A percentile compares a stretch with the other conserved stretches of the same genome.
These are phyloP conservation scores for Gomphus sp. DNA, from an alignment of 1,284 basidiomycete species.

Conservation along the genomic window DNA sequence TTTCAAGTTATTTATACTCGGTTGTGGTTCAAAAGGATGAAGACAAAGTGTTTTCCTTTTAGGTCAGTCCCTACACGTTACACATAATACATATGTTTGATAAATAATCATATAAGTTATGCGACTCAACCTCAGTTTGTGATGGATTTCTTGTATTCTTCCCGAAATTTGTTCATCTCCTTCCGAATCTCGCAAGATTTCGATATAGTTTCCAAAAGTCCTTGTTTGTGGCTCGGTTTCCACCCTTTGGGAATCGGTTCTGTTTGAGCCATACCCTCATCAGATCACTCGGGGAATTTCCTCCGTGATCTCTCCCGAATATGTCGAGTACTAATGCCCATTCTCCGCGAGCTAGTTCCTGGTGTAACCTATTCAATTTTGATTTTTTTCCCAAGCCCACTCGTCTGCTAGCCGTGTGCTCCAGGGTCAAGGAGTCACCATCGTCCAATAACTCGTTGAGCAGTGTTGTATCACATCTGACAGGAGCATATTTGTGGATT, in stretches of 20 bases:
- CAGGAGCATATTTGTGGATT: background rate
- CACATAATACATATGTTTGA: too few species aligned
- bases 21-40: too few species aligned
- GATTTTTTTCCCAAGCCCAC: background rate
- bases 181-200: constrained; percentile 20
- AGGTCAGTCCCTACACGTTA: too few species aligned
- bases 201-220: constrained; percentile 29
- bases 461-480: background rate
- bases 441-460: background rate
- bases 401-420: background rate
- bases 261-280: constrained; percentile 23
- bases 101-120: too few species aligned
- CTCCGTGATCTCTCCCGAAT: constrained; percentile 17
- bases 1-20: too few species aligned
- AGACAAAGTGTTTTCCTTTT: too few species aligned
- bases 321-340: constrained; percentile 48
- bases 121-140: too few species aligned
- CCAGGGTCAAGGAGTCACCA: background rate
- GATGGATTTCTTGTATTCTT: background rate
- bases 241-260: constrained; percentile 21
- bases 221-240: constrained; percentile 33
- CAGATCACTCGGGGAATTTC: constrained; percentile 16
- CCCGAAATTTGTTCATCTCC: constrained; percentile 14
- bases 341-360: constrained; percentile 57
- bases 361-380: constrained; percentile 24